Evolutionary conservation across 140 eudicot species (phyloP), one percentile per base, ranked within the genome.

Genomic region (Ambrosia hybrid): DNA sequence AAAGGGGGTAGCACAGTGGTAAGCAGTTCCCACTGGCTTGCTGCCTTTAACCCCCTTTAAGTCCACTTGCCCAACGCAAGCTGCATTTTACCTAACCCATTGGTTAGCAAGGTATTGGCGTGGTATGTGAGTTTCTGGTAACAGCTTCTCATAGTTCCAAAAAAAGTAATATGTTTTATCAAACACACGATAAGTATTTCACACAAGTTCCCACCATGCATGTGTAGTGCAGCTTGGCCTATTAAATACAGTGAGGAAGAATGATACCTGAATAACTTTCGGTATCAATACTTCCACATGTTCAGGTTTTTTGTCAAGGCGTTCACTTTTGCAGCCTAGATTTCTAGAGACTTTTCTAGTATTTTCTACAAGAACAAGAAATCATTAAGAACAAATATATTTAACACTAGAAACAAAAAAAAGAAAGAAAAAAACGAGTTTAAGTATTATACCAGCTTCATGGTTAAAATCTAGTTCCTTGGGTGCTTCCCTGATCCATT

Each of bases 401-500:
- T 57, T 34, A 46, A 57, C 70, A 46, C 43, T 65, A 53, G 69
- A 75, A 65, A 83, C 41, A 39, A 72, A 70, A 26, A 16, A 13
- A 48, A 46, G 59, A 13, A 34, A 39, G 65, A 17, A 14, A 61
- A 26, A 68, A 45, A 26, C 15, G 9, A 53, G 41, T n/a, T 58
- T 52, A 49, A 43, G 55, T 56, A 66, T 11, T 70, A 13, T 85
- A 94, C 99, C 99, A 73, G 99, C 99, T 84, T 94, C 99, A 80
- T 79, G 86, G 74, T 94, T 88, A 77, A 94, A 94, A 76, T 94
- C 97, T 41, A 94, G 79, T 80, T 94, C 99, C 76, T 88, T 94
- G 7, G 99, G 99, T 72, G 97, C 88, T 86, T 94, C 99, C 66
- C 79, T 90, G 83, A 97, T 90, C 99, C 99, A 94, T 85, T 94